Percentiles rank a stretch among this genome's conserved stretches.
Conservation (phyloP, 1,284 basidiomycete genomes). For the Rhodotorula sp. region DNA sequence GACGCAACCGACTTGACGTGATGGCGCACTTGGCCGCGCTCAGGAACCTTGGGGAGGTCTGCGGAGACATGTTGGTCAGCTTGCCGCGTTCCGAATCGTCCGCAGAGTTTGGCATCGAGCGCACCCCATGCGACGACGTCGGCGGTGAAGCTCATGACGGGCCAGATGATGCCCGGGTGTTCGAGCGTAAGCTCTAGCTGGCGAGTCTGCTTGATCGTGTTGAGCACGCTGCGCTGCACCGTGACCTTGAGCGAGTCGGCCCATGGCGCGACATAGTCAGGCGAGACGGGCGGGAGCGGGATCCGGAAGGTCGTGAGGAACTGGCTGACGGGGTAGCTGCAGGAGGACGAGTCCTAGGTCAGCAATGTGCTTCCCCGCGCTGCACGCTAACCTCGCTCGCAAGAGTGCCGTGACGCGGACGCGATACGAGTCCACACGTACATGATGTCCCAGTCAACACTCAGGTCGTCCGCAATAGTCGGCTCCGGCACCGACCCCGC, state of each 20-base stretch:
- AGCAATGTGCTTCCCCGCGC: too few relatives aligned
- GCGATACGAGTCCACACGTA: slow-evolving; percentile 5
- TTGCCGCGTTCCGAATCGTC: not conserved
- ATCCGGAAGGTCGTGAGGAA: slow-evolving; percentile 78
- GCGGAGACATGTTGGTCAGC: not conserved
- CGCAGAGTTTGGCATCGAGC: slow-evolving; percentile 42
- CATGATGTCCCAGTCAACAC: slow-evolving; percentile 43
- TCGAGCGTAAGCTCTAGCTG: slow-evolving; percentile 69
- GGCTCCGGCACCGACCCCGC: slow-evolving; percentile 47
- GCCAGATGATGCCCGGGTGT: slow-evolving; percentile 88
- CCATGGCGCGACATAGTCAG: slow-evolving; percentile 62
- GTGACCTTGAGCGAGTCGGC: slow-evolving; percentile 61
- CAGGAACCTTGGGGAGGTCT: slow-evolving; percentile 59
- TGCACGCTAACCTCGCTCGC: too few relatives aligned
- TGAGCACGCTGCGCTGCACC: slow-evolving; percentile 63
- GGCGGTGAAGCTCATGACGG: slow-evolving; percentile 88
- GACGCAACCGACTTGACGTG: slow-evolving; percentile 88
- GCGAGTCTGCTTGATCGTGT: slow-evolving; percentile 65
- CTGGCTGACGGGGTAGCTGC: slow-evolving; percentile 50
- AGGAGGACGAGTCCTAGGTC: not conserved
- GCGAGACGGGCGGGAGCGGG: slow-evolving; percentile 57
- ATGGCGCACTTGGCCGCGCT: slow-evolving; percentile 68
- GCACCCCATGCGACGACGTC: slow-evolving; percentile 76
- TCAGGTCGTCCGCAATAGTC: slow-evolving; percentile 46
- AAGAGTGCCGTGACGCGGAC: not conserved